Evolutionary conservation across 805 yeast species (phyloP), one percentile per base, ranked within the genome.

Genomic region (Scheffersomyces ergatensis): DNA sequence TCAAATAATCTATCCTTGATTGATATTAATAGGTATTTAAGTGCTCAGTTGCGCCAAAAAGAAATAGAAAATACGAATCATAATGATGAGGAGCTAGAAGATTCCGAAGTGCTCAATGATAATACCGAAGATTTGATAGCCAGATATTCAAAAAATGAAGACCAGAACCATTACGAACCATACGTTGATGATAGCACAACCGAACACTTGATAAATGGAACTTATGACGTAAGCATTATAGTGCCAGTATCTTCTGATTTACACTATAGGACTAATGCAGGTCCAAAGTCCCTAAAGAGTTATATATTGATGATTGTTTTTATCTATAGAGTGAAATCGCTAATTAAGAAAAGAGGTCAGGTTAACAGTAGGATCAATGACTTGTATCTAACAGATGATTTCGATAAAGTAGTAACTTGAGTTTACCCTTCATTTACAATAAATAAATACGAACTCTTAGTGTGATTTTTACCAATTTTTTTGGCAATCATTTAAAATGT

Each of bases 261-360:
- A 9, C 24, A 21, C 6, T 21, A 6, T 7, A 7, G 9, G 24
- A 21, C 9, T 7, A 21, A 9, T 7, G 24, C 24, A 21, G 9
- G 9, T 21, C 24, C 24, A 20, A 27, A 4, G 37, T 45, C 37
- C 17, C 20, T 30, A 34, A 38, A 24, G 27, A 16, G 49, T 4
- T 50, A 43, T 30, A 36, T 49, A 9, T 41, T 44, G 6, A 54
- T 49, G 2, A 49, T 42, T 13, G 25, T 46, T 9, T 52, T 52
- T 31, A 37, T 38, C 12, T 33, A 38, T 15, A 43, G 56, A n/a
- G 26, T 48, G 15, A 25, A 39, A 20, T 27, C 24, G 8, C 42
- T 37, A 12, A 41, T 33, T 5, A 37, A 33, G 19, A 15, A 31
- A 30, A 26, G 29, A 18, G 26, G 32, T 31, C 33, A 13, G 29